Evolutionary conservation across 352 stramenopile genomes (phyloP).

Genomic region (Phytophthora brassicae): DNA sequence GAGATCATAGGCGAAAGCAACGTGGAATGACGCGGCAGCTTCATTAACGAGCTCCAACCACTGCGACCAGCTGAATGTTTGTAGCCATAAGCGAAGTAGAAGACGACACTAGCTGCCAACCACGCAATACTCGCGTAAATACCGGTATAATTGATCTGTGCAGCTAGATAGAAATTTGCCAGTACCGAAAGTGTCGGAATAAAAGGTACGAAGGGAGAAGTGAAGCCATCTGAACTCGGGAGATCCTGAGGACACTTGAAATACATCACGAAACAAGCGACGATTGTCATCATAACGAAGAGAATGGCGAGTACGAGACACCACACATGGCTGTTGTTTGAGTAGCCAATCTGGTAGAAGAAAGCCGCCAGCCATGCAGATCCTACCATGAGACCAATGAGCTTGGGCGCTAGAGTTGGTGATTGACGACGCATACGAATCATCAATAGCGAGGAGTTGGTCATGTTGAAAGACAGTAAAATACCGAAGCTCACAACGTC

Average conservation of each 20-base stretch:
- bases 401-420: constrained; percentile 38
- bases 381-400: constrained; percentile 45
- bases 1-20: constrained; percentile 61
- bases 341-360: constrained; percentile 69
- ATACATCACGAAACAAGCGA: constrained; percentile 35
- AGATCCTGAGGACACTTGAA: constrained; percentile 67
- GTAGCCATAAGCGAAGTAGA: constrained; percentile 85
- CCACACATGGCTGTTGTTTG: constrained; percentile 26
- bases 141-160: constrained; percentile 54
- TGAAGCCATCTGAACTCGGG: constrained; percentile 56
- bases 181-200: constrained; percentile 50
- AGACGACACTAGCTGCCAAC: constrained; percentile 57
- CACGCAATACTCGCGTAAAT: constrained; percentile 60
- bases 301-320: constrained; percentile 47
- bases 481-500: constrained; percentile 91
- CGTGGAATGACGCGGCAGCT: constrained; percentile 48
- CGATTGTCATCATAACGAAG: constrained; percentile 47
- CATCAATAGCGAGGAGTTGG: constrained; percentile 75
- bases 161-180: constrained; percentile 72
- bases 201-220: constrained; percentile 68
- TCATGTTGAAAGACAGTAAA: constrained; percentile 85
- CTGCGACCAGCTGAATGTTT: constrained; percentile 59
- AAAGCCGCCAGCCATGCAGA: constrained; percentile 48
- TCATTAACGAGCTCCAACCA: constrained; percentile 60
- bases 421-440: constrained; percentile 64